Evolutionary conservation across 331 rosid species (phyloP).

Genomic region (Quercus lobata): DNA sequence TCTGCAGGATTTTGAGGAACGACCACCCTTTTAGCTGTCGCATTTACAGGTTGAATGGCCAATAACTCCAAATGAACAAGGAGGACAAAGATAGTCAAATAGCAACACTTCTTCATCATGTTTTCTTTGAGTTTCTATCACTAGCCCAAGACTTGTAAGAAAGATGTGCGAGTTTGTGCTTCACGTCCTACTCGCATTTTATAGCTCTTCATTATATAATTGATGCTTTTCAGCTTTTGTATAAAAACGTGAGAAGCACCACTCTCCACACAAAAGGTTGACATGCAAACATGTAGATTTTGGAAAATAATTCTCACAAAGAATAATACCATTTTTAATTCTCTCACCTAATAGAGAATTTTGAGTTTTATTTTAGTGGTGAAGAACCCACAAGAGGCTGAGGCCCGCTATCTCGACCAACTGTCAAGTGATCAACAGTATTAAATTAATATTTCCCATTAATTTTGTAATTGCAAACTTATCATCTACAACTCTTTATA

Average conservation of each 20-base stretch:
- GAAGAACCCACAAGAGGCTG: background rate
- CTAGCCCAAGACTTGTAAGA: background rate
- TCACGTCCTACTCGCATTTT: background rate
- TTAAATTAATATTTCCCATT: too few relatives aligned
- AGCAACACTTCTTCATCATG: slow-evolving; percentile 42
- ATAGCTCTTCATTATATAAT: slow-evolving; percentile 21
- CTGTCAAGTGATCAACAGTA: too few relatives aligned
- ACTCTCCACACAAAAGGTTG: slow-evolving; percentile 18
- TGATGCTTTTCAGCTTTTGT: background rate
- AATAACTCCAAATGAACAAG: slow-evolving; percentile 19
- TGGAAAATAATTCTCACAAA: background rate
- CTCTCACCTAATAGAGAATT: background rate
- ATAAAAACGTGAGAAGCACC: slow-evolving; percentile 42
- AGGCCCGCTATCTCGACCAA: too few relatives aligned
- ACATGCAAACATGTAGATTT: slow-evolving; percentile 47
- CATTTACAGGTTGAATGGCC: background rate
- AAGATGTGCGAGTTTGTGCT: background rate
- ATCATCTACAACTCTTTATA: too few relatives aligned
- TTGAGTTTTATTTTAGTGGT: slow-evolving; percentile 9
- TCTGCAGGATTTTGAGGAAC: slow-evolving; percentile 27
- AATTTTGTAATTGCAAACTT: too few relatives aligned
- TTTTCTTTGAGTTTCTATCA: background rate
- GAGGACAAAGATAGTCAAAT: slow-evolving; percentile 22
- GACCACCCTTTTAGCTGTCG: background rate
- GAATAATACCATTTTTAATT: background rate